Conservation (phyloP, 176 grass and related monocot species). For the Carex kokanica region DNA sequence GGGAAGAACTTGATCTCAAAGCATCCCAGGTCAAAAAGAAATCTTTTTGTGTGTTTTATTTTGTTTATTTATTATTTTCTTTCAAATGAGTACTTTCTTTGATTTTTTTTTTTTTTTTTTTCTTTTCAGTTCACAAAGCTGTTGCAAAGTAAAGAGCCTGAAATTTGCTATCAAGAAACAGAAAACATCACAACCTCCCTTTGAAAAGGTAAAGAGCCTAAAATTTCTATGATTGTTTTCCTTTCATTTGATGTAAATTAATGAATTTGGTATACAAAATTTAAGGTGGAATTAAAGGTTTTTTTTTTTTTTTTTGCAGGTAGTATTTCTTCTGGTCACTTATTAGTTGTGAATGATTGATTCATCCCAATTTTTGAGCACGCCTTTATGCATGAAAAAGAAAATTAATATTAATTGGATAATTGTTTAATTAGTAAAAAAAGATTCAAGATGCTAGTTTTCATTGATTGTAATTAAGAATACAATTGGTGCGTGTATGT, state of each 20-base stretch:
- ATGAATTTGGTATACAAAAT: not conserved
- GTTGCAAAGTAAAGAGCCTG: slow-evolving; percentile 50
- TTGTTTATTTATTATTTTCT: not conserved
- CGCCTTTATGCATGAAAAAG: not conserved
- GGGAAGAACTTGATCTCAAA: slow-evolving; percentile 92
- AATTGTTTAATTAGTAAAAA: slow-evolving; percentile 5
- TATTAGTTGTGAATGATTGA: not conserved
- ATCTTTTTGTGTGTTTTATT: not conserved
- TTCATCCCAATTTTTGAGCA: not conserved
- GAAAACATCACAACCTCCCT: slow-evolving; percentile 47
- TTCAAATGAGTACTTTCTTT: not conserved
- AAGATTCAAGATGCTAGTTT: not conserved
- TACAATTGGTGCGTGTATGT: not conserved
- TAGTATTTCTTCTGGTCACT: not conserved
- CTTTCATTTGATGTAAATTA: not conserved
- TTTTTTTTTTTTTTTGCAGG: not conserved
- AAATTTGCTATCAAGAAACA: slow-evolving; percentile 46
- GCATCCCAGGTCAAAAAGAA: slow-evolving; percentile 49
- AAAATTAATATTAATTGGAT: slow-evolving; percentile 2
- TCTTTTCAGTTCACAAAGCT: slow-evolving; percentile 76
- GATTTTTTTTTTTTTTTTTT: not conserved
- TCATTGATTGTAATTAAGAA: slow-evolving; percentile 1
- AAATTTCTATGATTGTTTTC: not conserved
- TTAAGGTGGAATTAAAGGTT: not conserved
- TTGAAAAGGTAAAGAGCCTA: slow-evolving; percentile 27